Evolutionary conservation across 148 eudicot genomes (phyloP).

Genomic region (Beta vulgaris): DNA sequence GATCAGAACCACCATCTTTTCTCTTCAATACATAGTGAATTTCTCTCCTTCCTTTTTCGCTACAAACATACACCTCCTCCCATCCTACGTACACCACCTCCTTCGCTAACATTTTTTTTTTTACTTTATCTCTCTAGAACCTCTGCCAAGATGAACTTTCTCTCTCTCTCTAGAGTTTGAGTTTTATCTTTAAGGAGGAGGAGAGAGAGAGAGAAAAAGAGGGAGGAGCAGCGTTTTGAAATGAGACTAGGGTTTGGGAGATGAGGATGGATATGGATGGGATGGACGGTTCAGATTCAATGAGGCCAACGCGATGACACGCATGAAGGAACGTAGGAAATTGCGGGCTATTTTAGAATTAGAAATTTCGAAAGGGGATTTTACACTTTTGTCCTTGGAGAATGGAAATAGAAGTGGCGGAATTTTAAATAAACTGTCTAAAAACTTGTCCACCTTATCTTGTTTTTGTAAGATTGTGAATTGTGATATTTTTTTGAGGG

Average conservation of each 20-base stretch:
- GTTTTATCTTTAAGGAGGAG: not conserved
- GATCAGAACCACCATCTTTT: constrained; percentile 54
- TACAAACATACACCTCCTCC: constrained; percentile 59
- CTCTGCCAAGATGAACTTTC: not conserved
- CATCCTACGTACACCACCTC: constrained; percentile 47
- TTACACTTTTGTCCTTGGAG: not conserved
- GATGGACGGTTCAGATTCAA: constrained; percentile 36
- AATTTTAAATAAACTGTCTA: too few species aligned
- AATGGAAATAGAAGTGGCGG: too few species aligned
- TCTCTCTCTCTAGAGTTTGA: not conserved
- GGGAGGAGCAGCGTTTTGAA: constrained; percentile 10
- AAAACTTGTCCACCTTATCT: too few species aligned
- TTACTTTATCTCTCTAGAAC: not conserved
- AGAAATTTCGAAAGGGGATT: not conserved
- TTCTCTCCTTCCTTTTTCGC: constrained; percentile 52
- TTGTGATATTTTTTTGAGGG: too few species aligned
- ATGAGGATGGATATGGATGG: not conserved
- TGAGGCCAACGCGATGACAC: constrained; percentile 24
- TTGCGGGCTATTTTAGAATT: constrained; percentile 18
- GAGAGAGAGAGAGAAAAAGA: not conserved
- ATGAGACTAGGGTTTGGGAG: constrained; percentile 36
- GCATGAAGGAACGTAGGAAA: constrained; percentile 32
- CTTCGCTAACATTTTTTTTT: not conserved
- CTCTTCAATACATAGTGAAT: constrained; percentile 59
- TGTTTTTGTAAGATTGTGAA: too few species aligned